Base-by-base conservation (phyloP, 805 yeast species). In the Zygosaccharomyces bisporus region DNA sequence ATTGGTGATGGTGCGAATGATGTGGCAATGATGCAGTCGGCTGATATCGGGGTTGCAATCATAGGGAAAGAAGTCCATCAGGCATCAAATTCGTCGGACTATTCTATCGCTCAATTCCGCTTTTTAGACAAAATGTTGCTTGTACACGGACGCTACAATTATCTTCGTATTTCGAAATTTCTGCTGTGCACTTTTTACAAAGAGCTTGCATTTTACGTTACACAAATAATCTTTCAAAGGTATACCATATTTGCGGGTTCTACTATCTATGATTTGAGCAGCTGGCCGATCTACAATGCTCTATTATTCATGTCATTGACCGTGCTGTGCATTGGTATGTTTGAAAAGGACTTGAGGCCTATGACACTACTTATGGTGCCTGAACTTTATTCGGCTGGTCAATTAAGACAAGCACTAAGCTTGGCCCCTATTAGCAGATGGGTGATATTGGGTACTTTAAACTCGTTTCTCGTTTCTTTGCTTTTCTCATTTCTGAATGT, bases 1-100 rank as follows among this genome's bases (percentile, higher is more conserved):
- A 86, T 93, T 60, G 99, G 99, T 6, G 99, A 93, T 68, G 99
- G 99, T 52, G 99, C 99, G 2, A 93, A 93, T 61, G 99, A 93
- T 66, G 90, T 93, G 61, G 98, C 99, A 1, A 93, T 93, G 99
- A 93, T 93, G 50, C 97, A 93, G 68, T 84, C 95, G 58, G 99
- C 99, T 0, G 98, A 93, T 65, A 88, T 93, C 44, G 99, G 99
- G 21, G 79, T 93, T 50, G 99, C 99, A 21, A 93, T 93, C 42
- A 90, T 98, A 1, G 99, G 99, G 29, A 86, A 84, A 55, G 99
- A 93, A 67, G 99, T 99, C 1, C 69, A 93, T 34, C 99, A 93
- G 59, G 99, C 99, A 0, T 96, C 99, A 0, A 73, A 99, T 55
- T 76, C 96, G 0, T 82, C 97, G 0, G 99, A 93, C 66, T 93